phyloP scores from a whole-genome alignment of 345 rosid genomes.

The Populus deltoides region DNA sequence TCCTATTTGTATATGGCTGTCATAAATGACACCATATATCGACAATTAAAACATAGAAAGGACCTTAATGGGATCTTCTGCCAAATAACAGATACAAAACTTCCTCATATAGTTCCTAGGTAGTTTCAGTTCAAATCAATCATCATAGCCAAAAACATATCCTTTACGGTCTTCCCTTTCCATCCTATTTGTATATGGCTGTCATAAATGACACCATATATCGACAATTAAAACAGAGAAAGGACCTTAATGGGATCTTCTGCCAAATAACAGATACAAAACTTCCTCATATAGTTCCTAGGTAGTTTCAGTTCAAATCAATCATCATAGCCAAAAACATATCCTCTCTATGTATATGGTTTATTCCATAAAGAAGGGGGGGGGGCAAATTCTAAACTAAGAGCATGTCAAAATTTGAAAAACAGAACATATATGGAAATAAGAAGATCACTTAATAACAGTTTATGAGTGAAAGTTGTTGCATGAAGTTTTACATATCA shows the following conservation, averaged over 20 bases:
- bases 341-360: background rate
- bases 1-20: background rate
- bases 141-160: background rate
- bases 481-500: background rate
- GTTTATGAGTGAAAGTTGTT: background rate
- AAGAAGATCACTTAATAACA: background rate
- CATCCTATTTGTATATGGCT: background rate
- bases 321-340: background rate
- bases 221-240: background rate
- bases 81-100: background rate
- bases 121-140: background rate
- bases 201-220: background rate
- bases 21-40: background rate
- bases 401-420: background rate
- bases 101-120: background rate
- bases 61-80: background rate
- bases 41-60: background rate
- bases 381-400: no score
- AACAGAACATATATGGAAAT: no score
- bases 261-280: background rate
- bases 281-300: background rate
- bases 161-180: background rate
- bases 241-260: background rate
- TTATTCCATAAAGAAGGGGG: no score
- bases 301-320: background rate